Percentiles rank a stretch among this genome's conserved stretches.
These are phyloP conservation scores for Lentinula guzmanii DNA, from an alignment of 768 basidiomycete genomes.

Conservation along the genomic window DNA sequence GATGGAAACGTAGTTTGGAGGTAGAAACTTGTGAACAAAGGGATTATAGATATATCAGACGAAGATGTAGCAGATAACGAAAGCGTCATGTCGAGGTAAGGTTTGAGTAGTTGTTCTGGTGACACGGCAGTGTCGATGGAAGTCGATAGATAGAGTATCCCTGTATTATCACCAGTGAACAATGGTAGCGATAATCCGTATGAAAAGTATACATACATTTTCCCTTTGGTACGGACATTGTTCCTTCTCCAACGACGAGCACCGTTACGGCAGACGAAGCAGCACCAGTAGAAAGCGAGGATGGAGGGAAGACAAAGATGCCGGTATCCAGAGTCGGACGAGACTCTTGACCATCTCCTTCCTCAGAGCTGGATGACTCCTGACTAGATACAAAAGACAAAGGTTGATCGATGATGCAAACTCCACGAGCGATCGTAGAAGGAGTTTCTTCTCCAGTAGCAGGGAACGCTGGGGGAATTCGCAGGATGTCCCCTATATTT, in stretches of 20 bases:
- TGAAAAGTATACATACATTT: slow-evolving; percentile 45
- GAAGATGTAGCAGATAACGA: neutral
- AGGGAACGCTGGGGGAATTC: neutral
- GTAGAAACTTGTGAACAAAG: neutral
- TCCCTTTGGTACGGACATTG: slow-evolving; percentile 66
- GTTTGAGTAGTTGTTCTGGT: slow-evolving; percentile 1
- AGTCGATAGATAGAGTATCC: slow-evolving; percentile 5
- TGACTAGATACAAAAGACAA: slow-evolving; percentile 20
- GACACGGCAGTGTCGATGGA: neutral
- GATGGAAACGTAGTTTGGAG: neutral
- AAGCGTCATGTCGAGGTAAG: neutral
- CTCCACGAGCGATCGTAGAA: slow-evolving; percentile 34
- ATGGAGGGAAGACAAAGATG: slow-evolving; percentile 72
- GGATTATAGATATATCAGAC: neutral
- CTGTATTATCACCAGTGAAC: slow-evolving; percentile 17
- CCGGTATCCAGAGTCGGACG: slow-evolving; percentile 45
- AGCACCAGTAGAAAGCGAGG: slow-evolving; percentile 42
- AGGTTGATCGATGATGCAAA: slow-evolving; percentile 42
- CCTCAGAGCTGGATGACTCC: slow-evolving; percentile 13
- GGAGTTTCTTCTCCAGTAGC: neutral
- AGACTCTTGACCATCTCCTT: slow-evolving; percentile 8
- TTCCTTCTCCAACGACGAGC: slow-evolving; percentile 66
- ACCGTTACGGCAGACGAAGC: slow-evolving; percentile 49
- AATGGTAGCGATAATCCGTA: neutral
- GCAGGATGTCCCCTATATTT: neutral